A percentile compares a stretch with the other conserved stretches of the same genome.
phyloP scores from a whole-genome alignment of 2,329 filamentous ascomycete genomes.

The Penicillium sp. region DNA sequence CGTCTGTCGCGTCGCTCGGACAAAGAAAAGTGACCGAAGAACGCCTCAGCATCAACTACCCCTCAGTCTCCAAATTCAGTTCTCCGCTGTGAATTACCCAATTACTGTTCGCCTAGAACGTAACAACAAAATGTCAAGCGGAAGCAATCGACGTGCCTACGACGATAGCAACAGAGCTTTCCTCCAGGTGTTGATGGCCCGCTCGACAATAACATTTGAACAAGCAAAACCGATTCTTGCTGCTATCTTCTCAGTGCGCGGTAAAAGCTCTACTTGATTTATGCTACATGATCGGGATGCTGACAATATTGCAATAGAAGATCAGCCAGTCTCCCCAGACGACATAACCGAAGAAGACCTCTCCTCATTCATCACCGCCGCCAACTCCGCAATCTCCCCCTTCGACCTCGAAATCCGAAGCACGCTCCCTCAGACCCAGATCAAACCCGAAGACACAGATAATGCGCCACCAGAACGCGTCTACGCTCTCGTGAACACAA shows the following conservation, averaged over 20 bases:
- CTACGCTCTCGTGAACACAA: conserved; percentile 86
- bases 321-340: conserved; percentile 56
- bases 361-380: conserved; percentile 68
- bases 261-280: conserved; percentile 34
- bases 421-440: conserved; percentile 69
- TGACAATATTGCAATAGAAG: conserved; percentile 39
- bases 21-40: not conserved
- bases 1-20: conserved; percentile 20
- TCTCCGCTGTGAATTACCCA: not conserved
- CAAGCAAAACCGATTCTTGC: conserved; percentile 77
- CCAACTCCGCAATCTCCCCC: conserved; percentile 73
- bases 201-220: conserved; percentile 75
- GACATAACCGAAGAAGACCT: conserved; percentile 74
- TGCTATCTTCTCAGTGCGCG: conserved; percentile 69
- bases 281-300: not conserved
- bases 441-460: conserved; percentile 20
- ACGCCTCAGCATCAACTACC: not conserved
- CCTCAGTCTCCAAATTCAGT: not conserved
- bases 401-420: conserved; percentile 89
- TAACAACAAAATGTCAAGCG: conserved; percentile 6
- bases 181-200: conserved; percentile 83
- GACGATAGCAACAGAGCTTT: conserved; percentile 81
- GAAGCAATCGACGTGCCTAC: conserved; percentile 45
- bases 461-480: conserved; percentile 56
- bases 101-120: not conserved